A percentile compares a stretch with the other conserved stretches of the same genome.
Conservation (phyloP, 1,139 yeast genomes). For the Dujonia santamariae region DNA sequence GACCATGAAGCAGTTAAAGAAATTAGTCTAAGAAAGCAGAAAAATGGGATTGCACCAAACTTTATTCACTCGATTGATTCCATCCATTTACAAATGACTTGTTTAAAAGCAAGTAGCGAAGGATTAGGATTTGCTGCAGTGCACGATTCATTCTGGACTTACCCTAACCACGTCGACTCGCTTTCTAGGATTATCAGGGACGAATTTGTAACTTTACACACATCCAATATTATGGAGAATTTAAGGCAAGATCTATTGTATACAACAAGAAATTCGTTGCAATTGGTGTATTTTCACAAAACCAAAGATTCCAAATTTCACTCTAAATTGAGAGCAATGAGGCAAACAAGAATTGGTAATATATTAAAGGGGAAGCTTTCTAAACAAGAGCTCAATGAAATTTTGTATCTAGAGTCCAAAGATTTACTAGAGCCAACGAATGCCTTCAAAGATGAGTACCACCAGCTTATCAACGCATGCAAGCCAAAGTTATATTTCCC, state of each 20-base stretch:
- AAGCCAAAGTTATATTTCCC: constrained; percentile 8
- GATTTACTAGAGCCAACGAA: background rate
- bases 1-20: constrained; percentile 18
- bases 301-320: constrained; percentile 17
- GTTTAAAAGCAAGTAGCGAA: constrained; percentile 19
- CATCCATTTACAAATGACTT: constrained; percentile 38
- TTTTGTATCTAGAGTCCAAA: constrained; percentile 1
- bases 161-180: constrained; percentile 27
- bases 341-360: constrained; percentile 1
- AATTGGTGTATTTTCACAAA: constrained; percentile 33
- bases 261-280: constrained; percentile 24
- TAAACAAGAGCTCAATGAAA: background rate
- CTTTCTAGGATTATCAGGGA: constrained; percentile 27
- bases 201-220: constrained; percentile 34
- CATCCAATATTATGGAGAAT: constrained; percentile 22
- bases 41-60: constrained; percentile 43
- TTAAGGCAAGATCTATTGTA: constrained; percentile 25
- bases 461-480: constrained; percentile 5
- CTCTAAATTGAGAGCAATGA: constrained; percentile 9
- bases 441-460: background rate
- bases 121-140: constrained; percentile 33
- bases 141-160: constrained; percentile 48
- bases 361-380: background rate
- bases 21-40: constrained; percentile 29
- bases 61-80: constrained; percentile 46